Evolutionary conservation across 352 stramenopile species (phyloP), one percentile per base, ranked within the genome.

Genomic region (Pythium brassicae): DNA sequence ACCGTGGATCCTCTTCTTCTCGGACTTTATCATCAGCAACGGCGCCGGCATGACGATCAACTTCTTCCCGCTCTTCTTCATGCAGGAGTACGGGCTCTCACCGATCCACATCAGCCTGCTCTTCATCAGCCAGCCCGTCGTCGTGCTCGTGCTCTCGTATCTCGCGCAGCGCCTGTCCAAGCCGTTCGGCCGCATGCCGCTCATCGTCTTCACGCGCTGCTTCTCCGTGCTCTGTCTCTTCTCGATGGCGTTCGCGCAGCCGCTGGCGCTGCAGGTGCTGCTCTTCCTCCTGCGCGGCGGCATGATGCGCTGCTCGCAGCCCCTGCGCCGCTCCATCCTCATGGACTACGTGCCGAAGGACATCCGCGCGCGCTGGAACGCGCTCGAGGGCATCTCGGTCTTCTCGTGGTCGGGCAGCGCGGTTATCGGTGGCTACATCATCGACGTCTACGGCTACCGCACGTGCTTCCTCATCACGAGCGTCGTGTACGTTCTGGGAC

Each of bases 381-480:
- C 82, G 0, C 61, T 90, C 10, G 82, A 92, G 55, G 69, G 82
- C 3, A 53, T 92, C 19, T 87, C 79, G 6, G 79, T 90, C 23
- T 92, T 92, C 44, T 88, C 79, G 2, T 92, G 76, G 72, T 92
- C 82, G 22, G 82, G 82, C 29, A 89, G 78, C 55, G 82, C 82
- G n/a, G 79, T 92, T 22, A 50, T 92, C 19, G 82, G 82, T 37
- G 82, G 82, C 26, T 92, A 78, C 45, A 57, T 92, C 49, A 87
- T 92, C 49, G 82, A 92, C 65, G 74, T 66, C 19, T 88, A 88
- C 62, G 78, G 68, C 47, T 92, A 92, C 62, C 79, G 82, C 50
- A 76, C 53, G 63, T 92, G 82, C 61, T 92, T 92, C 53, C 67
- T 82, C n/a, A 89, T 92, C 66, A 92, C 82, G 57, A 80, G 71